These are phyloP conservation scores for Lachnellula cervina DNA, from an alignment of 2,329 filamentous ascomycete species.

Conservation along the genomic window DNA sequence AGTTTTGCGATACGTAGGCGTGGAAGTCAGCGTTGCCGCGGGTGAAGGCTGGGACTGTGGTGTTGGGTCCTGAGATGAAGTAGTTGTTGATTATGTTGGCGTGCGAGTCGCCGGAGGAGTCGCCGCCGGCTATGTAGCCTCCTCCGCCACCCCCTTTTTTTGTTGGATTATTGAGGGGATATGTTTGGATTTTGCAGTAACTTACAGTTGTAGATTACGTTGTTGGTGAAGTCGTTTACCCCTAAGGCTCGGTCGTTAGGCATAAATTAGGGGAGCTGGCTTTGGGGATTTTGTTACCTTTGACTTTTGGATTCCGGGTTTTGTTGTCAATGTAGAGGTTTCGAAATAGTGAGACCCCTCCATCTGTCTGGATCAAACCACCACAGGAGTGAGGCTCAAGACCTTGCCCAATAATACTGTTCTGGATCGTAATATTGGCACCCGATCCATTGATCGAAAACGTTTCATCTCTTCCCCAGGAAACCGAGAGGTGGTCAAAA, in stretches of 20 bases:
- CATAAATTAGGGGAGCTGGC: slow-evolving; percentile 28
- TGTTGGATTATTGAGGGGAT: background rate
- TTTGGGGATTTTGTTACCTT: slow-evolving; percentile 46
- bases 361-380: background rate
- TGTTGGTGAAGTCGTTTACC: slow-evolving; percentile 48
- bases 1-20: background rate
- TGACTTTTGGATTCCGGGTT: slow-evolving; percentile 2
- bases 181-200: slow-evolving; percentile 47
- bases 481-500: slow-evolving; percentile 49
- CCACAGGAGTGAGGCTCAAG: slow-evolving; percentile 1
- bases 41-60: slow-evolving; percentile 19
- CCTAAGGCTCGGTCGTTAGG: slow-evolving; percentile 51
- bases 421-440: background rate
- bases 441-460: background rate
- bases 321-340: slow-evolving; percentile 3
- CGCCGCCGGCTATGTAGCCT: slow-evolving; percentile 36
- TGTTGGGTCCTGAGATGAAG: slow-evolving; percentile 50
- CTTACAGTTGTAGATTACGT: slow-evolving; percentile 51
- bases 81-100: slow-evolving; percentile 53
- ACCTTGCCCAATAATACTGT: slow-evolving; percentile 1
- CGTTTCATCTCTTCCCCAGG: slow-evolving; percentile 33
- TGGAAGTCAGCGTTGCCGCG: background rate
- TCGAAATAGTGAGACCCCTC: background rate
- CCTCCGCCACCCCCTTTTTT: slow-evolving; percentile 1
- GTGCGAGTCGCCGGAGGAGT: slow-evolving; percentile 41